Evolutionary conservation across 73 alveolate species (phyloP), one percentile per base, ranked within the genome.

Genomic region (Paramecium sexaurelia): DNA sequence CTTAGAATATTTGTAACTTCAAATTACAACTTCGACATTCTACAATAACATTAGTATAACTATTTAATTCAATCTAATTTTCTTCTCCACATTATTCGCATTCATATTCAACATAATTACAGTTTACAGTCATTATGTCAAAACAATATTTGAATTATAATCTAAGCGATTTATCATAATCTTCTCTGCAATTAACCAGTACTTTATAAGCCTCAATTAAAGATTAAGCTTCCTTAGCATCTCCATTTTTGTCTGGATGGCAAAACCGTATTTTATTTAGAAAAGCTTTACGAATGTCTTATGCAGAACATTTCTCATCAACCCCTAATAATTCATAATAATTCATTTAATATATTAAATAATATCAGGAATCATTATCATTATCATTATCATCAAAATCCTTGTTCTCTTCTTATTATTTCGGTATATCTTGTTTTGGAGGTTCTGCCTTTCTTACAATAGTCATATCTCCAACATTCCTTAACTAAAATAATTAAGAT

Each of bases 401-500:
- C 29, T 78, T 24, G 7, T 78, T 24, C 55, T 78, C 43, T 43
- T 39, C 43, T 78, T 40, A 78, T 39, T 41, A 29, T 0, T 41
- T 75, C 19, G 43, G 61, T 4, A 19, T 75, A 11, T 39, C 47
- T 22, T 40, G 41, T 8, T 39, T 22, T 7, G 90, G 90, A 39
- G 90, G 90, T 45, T 78, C 90, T 40, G 90, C 47, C 29, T 78
- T 78, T 37, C 71, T 37, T 15, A 39, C 51, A 17, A 78, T 40
- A 0, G 73, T 41, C 73, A 78, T 29, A 41, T 78, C 68, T 9
- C 75, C 71, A 1, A 78, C 26, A 29, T 78, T 40, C 13, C 90
- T 37, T 3, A 78, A 6, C 90, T 78, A 36, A 27, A 41, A 36
- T 3, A 1, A 41, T 24, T 0, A n/a, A 17, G 2, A 78, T 24